Evolutionary conservation across 129 eudicot genomes (phyloP).

Genomic region (Cynara cardunculus): DNA sequence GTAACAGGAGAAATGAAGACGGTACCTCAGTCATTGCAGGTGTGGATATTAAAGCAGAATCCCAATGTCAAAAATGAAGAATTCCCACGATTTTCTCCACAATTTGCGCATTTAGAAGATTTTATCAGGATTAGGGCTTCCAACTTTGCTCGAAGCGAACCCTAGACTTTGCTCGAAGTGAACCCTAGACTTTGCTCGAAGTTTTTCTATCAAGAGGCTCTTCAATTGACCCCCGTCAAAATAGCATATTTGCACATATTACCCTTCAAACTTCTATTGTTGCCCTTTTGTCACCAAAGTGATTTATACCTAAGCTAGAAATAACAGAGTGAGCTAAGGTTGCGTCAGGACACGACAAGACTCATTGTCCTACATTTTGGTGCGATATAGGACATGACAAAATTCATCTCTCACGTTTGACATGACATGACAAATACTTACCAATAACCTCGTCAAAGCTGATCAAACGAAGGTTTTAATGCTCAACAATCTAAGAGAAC

Average conservation of each 20-base stretch:
- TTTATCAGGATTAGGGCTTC: constrained; percentile 23
- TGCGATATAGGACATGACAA: too few species aligned
- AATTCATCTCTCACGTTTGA: too few species aligned
- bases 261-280: neutral
- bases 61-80: neutral
- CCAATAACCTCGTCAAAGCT: neutral
- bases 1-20: constrained; percentile 6
- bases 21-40: constrained; percentile 70
- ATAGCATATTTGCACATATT: constrained; percentile 6
- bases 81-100: constrained; percentile 23
- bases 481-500: neutral
- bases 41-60: neutral
- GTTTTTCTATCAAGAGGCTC: neutral
- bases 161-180: neutral
- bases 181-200: constrained; percentile 16
- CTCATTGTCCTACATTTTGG: too few species aligned
- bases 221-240: neutral
- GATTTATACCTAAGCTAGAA: too few species aligned
- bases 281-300: neutral
- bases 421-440: too few species aligned
- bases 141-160: neutral
- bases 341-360: too few species aligned
- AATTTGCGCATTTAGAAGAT: neutral
- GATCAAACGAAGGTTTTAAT: neutral
- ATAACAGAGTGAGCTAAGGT: too few species aligned